Evolutionary conservation across 164 flowering plant species (phyloP).

Genomic region (Umbellularia californica): DNA sequence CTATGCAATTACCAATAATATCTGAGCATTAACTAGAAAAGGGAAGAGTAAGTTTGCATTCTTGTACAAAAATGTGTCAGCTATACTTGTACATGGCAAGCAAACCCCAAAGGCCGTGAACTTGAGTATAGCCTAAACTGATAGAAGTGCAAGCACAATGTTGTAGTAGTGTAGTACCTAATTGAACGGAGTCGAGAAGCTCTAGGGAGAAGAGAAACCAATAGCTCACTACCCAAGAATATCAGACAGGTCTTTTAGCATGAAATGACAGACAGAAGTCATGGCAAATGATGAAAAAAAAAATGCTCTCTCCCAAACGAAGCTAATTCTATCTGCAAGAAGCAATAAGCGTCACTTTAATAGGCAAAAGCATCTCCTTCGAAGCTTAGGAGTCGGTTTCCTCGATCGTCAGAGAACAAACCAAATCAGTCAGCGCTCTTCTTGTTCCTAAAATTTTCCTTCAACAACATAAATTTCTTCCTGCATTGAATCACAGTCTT

Average conservation of each 20-base stretch:
- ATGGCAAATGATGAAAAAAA: not conserved
- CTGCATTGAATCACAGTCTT: slow-evolving; percentile 59
- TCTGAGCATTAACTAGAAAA: not conserved
- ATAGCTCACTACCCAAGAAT: not conserved
- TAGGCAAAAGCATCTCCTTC: not conserved
- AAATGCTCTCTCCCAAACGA: not conserved
- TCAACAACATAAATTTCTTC: slow-evolving; percentile 72
- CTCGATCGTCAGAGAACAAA: not conserved
- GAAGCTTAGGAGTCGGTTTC: not conserved
- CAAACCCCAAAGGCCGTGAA: not conserved
- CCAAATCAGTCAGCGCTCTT: slow-evolving; percentile 30
- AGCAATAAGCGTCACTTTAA: not conserved
- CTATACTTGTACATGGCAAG: not conserved
- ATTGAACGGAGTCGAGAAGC: not conserved
- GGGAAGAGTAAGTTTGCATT: not conserved
- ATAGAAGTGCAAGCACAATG: not conserved
- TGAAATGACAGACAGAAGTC: not conserved
- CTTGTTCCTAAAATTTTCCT: slow-evolving; percentile 82
- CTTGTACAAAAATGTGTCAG: slow-evolving; percentile 5
- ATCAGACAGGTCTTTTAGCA: not conserved
- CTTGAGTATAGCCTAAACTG: not conserved
- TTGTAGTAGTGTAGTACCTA: not conserved
- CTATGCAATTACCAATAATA: not conserved
- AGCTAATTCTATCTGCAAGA: slow-evolving; percentile 6
- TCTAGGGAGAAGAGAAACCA: not conserved